Evolutionary conservation across 2,329 filamentous ascomycete species (phyloP).

Genomic region (Xylogone sp.): DNA sequence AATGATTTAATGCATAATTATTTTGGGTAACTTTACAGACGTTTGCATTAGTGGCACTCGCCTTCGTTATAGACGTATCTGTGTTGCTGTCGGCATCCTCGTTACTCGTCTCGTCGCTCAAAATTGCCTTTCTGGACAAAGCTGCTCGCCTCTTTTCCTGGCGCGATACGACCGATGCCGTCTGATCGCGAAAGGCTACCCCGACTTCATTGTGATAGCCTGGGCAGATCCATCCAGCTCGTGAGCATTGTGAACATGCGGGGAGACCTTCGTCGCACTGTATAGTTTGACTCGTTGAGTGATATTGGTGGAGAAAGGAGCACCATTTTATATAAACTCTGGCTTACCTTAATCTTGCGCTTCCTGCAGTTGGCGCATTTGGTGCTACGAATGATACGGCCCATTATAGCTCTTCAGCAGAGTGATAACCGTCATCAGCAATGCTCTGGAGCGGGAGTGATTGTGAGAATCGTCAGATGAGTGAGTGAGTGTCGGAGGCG

Average conservation of each 20-base stretch:
- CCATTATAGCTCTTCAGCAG: background rate
- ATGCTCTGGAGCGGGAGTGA: too few relatives aligned
- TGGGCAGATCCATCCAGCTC: slow-evolving; percentile 47
- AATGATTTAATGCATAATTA: too few relatives aligned
- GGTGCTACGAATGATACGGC: background rate
- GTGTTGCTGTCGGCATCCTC: background rate
- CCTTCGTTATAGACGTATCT: background rate
- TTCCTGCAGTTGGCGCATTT: slow-evolving; percentile 1
- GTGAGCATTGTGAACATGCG: slow-evolving; percentile 51
- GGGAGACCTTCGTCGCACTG: slow-evolving; percentile 51
- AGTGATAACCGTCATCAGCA: too few relatives aligned
- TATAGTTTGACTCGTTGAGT: background rate
- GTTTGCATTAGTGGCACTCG: background rate
- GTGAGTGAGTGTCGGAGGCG: too few relatives aligned
- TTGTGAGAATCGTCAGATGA: too few relatives aligned
- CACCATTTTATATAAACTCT: too few relatives aligned
- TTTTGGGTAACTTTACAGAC: background rate
- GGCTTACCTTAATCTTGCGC: slow-evolving; percentile 2
- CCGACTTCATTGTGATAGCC: slow-evolving; percentile 53
- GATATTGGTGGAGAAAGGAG: background rate
- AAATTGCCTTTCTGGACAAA: background rate
- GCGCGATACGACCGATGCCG: slow-evolving; percentile 48
- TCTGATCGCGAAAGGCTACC: slow-evolving; percentile 56
- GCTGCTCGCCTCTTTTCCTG: slow-evolving; percentile 24
- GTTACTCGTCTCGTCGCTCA: background rate